Percentiles rank a stretch among this genome's conserved stretches.
phyloP scores from a whole-genome alignment of 2,329 filamentous ascomycete species.

The Alternaria dauci region DNA sequence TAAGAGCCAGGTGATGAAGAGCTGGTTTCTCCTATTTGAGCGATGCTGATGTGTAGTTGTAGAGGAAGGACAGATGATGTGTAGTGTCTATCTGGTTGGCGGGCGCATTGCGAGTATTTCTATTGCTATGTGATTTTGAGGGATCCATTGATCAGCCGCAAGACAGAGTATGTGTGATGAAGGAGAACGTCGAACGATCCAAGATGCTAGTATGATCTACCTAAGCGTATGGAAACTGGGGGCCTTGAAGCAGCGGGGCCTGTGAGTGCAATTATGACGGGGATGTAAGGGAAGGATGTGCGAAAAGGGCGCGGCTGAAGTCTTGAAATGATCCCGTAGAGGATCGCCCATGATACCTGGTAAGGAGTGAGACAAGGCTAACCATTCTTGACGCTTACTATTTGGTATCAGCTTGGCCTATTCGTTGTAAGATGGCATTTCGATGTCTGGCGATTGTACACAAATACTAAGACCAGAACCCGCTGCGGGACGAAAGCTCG shows the following conservation, averaged over 20 bases:
- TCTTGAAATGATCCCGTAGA: background rate
- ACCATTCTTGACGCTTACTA: background rate
- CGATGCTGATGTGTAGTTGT: background rate
- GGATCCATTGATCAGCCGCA: constrained; percentile 24
- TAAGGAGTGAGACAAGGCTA: background rate
- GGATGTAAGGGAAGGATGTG: background rate
- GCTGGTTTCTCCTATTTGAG: background rate
- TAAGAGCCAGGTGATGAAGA: background rate
- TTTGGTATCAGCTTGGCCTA: background rate
- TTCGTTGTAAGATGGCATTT: background rate
- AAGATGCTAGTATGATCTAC: constrained; percentile 31
- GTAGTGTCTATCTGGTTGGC: background rate
- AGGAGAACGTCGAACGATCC: constrained; percentile 28
- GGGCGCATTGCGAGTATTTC: constrained; percentile 28
- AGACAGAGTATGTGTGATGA: constrained; percentile 15
- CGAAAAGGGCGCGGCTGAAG: constrained; percentile 1
- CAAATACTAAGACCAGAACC: background rate
- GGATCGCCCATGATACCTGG: background rate
- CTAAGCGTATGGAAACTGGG: constrained; percentile 27
- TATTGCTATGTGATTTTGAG: constrained; percentile 24
- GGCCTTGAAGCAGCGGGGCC: constrained; percentile 22
- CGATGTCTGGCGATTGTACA: background rate
- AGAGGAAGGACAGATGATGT: background rate
- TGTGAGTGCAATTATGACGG: background rate
- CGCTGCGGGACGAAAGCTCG: background rate